phyloP scores from a whole-genome alignment of 2,329 filamentous ascomycete species.

The Ceratocystis colombiana region DNA sequence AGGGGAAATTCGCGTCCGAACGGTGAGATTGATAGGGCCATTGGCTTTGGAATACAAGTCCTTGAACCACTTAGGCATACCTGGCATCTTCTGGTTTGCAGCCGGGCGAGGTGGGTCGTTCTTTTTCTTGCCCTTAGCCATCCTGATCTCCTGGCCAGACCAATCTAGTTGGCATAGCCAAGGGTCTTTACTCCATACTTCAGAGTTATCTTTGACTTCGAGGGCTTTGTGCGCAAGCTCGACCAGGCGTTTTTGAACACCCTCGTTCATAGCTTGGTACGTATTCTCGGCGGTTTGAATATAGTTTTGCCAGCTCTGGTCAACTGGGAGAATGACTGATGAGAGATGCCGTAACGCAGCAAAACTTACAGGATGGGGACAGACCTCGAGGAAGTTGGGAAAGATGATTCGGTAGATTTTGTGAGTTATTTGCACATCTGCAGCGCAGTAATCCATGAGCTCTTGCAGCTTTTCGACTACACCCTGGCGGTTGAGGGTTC shows the following conservation, averaged over 20 bases:
- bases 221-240: conserved; percentile 67
- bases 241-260: conserved; percentile 65
- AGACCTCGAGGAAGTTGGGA: conserved; percentile 76
- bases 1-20: conserved; percentile 79
- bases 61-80: conserved; percentile 94
- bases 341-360: conserved; percentile 88
- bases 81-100: conserved; percentile 81
- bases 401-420: conserved; percentile 91
- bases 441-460: conserved; percentile 85
- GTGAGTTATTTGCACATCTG: conserved; percentile 87
- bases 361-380: conserved; percentile 95
- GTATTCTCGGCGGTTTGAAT: conserved; percentile 73
- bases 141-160: conserved; percentile 83
- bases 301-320: conserved; percentile 80
- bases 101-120: conserved; percentile 65
- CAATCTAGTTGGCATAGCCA: conserved; percentile 94
- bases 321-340: conserved; percentile 81
- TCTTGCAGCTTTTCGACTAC: conserved; percentile 65
- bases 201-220: conserved; percentile 56
- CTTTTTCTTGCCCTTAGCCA: conserved; percentile 87
- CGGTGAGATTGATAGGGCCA: conserved; percentile 63
- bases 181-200: conserved; percentile 66
- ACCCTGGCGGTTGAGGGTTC: conserved; percentile 62
- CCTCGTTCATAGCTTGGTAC: conserved; percentile 65
- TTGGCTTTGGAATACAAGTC: conserved; percentile 66